Evolutionary conservation across 73 alveolate species (phyloP).

Genomic region (Effrenium voratum): DNA sequence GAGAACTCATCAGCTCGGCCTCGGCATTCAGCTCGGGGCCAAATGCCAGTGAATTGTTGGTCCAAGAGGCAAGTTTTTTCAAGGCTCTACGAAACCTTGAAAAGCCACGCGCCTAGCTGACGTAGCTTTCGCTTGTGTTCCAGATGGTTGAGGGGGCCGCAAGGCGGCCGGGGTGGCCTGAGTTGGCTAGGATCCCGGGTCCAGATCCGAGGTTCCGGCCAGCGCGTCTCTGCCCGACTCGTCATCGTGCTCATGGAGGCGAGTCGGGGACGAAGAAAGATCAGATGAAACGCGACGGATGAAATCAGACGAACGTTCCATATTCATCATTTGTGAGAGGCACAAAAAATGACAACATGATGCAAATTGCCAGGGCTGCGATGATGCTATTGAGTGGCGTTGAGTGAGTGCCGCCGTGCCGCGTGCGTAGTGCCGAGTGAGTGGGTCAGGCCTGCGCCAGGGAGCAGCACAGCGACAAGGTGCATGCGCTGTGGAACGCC

Average conservation of each 20-base stretch:
- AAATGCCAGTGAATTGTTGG: background rate
- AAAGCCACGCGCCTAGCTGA: slow-evolving; percentile 4
- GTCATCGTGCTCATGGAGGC: slow-evolving; percentile 81
- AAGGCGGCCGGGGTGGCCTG: no score
- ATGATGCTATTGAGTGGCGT: no score
- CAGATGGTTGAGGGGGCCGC: background rate
- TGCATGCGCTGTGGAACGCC: background rate
- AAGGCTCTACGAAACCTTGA: slow-evolving; percentile 79
- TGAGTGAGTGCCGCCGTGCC: no score
- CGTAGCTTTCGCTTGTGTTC: background rate
- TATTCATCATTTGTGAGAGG: no score
- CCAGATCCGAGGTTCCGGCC: slow-evolving; percentile 36
- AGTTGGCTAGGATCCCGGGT: no score
- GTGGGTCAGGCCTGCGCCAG: slow-evolving; percentile 45
- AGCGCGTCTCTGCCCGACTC: slow-evolving; percentile 59
- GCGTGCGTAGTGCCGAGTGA: no score
- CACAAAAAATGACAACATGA: no score
- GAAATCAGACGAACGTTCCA: no score
- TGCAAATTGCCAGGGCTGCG: no score
- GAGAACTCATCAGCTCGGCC: slow-evolving; percentile 87
- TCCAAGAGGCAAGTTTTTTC: no score
- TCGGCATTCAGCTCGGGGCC: slow-evolving; percentile 54
- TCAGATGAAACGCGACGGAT: no score
- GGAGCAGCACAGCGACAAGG: slow-evolving; percentile 77
- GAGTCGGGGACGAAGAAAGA: background rate